Evolutionary conservation across 1,284 basidiomycete species (phyloP), one percentile per base, ranked within the genome.

Genomic region (Butyriboletus appendiculatus): DNA sequence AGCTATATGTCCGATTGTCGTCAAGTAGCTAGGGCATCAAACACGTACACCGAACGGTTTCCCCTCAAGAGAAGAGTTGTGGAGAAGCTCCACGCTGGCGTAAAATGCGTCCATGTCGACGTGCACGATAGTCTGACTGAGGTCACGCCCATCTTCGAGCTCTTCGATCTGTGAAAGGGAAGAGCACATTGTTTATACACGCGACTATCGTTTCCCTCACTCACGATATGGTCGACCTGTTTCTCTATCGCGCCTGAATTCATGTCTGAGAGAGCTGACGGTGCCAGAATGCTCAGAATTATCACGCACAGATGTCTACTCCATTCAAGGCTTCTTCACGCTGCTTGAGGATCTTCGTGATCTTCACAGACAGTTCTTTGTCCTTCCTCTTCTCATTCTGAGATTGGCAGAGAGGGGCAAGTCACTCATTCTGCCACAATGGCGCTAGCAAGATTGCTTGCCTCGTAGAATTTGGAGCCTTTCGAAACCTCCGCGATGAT

Each of bases 101-200:
- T 78, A 86, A 69, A 86, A 86, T 55, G 91, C 90, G 63, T 94
- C 91, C 84, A 91, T 87, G 63, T 94, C 93, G 41, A 93, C 84
- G 63, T 96, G 93, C 10, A 95, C 88, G 59, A 98, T 93, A 28
- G 75, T 80, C 67, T 96, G 90, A 3, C 81, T 82, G 33, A 98
- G 73, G 65, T 98, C 94, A 40, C 96, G 78, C 45, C 82, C 77
- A 0, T 78, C 73, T 69, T 98, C 94, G 7, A 97, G 77, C 55
- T 90, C 85, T 37, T 77, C 74, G 5, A 96, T 76, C 92, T 95
- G 24, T 95, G 24, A 24, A 48, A 18, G 15, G 33, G 16, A 28
- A 11, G 12, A 49, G 10, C 16, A 40, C 30, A 14, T 55, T 32
- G 16, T 52, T 44, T 15, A 37, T 15, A 4, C 60, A 84, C 82